phyloP scores from a whole-genome alignment of 352 stramenopile species.

The Pythium rhizo-oryzae region DNA sequence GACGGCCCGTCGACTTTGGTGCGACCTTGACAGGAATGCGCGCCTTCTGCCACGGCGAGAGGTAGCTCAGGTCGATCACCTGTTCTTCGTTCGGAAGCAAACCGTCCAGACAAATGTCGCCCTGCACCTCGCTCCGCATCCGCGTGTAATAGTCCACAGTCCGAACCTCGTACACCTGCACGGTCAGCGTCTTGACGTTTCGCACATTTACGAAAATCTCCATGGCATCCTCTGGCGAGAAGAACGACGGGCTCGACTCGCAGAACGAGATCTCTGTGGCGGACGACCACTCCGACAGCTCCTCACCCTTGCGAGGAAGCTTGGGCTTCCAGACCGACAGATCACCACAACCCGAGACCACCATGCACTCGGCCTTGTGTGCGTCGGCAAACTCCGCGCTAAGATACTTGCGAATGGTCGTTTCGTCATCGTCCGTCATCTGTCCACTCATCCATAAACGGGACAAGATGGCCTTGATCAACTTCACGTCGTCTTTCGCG shows the following conservation, averaged over 20 bases:
- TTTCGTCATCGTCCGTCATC: slow-evolving; percentile 13
- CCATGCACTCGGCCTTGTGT: slow-evolving; percentile 25
- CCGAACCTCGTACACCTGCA: slow-evolving; percentile 66
- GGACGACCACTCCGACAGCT: slow-evolving; percentile 27
- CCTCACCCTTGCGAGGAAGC: slow-evolving; percentile 29
- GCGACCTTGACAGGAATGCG: slow-evolving; percentile 34
- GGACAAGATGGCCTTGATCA: slow-evolving; percentile 17
- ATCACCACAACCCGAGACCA: slow-evolving; percentile 12
- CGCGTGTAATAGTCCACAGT: slow-evolving; percentile 59
- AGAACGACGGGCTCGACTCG: slow-evolving; percentile 48
- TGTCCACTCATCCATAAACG: slow-evolving; percentile 2
- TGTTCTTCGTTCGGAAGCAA: slow-evolving; percentile 62
- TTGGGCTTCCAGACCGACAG: slow-evolving; percentile 36
- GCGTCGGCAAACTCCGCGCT: slow-evolving; percentile 9
- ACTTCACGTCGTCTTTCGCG: not conserved
- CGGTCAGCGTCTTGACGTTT: slow-evolving; percentile 55
- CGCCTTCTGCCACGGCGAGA: slow-evolving; percentile 47
- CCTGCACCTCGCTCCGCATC: slow-evolving; percentile 46
- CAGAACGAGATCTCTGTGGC: slow-evolving; percentile 46
- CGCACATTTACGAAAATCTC: slow-evolving; percentile 42
- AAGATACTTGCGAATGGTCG: slow-evolving; percentile 4
- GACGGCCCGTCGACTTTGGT: slow-evolving; percentile 14
- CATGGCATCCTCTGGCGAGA: slow-evolving; percentile 43
- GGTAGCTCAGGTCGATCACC: slow-evolving; percentile 47
- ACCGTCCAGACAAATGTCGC: slow-evolving; percentile 57